phyloP scores from a whole-genome alignment of 768 basidiomycete species.

The Lactifluus piperatus region DNA sequence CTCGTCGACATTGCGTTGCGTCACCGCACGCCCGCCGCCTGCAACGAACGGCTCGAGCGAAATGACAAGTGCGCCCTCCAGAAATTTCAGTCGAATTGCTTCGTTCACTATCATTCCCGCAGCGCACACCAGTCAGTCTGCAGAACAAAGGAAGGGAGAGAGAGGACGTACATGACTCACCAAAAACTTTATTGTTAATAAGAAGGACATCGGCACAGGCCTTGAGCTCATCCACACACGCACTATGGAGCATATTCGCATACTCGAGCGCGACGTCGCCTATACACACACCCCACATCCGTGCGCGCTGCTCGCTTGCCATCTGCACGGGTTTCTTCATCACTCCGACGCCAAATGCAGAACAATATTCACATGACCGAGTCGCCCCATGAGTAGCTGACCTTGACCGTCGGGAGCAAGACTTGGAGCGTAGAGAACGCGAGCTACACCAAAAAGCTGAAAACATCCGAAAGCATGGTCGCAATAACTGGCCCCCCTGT shows the following conservation, averaged over 20 bases:
- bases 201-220: constrained; percentile 83
- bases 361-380: constrained; percentile 29
- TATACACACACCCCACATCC: constrained; percentile 83
- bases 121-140: constrained; percentile 4
- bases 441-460: constrained; percentile 65
- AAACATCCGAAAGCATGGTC: constrained; percentile 61
- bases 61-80: constrained; percentile 86
- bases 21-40: constrained; percentile 54
- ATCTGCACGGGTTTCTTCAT: constrained; percentile 72
- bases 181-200: constrained; percentile 83
- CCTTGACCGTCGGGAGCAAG: constrained; percentile 68
- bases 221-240: constrained; percentile 59
- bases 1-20: constrained; percentile 78
- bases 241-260: constrained; percentile 75
- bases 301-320: constrained; percentile 68
- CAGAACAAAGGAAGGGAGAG: not conserved
- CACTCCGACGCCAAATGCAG: constrained; percentile 57
- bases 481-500: constrained; percentile 95
- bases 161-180: constrained; percentile 54
- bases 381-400: constrained; percentile 47
- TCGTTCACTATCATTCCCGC: constrained; percentile 59
- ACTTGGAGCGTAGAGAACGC: constrained; percentile 70
- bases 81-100: constrained; percentile 75
- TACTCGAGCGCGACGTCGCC: constrained; percentile 74
- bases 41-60: constrained; percentile 83